Percentiles rank a stretch among this genome's conserved stretches.
Conservation (phyloP, 2,329 filamentous ascomycete genomes). For the Exophiala viscosa region DNA sequence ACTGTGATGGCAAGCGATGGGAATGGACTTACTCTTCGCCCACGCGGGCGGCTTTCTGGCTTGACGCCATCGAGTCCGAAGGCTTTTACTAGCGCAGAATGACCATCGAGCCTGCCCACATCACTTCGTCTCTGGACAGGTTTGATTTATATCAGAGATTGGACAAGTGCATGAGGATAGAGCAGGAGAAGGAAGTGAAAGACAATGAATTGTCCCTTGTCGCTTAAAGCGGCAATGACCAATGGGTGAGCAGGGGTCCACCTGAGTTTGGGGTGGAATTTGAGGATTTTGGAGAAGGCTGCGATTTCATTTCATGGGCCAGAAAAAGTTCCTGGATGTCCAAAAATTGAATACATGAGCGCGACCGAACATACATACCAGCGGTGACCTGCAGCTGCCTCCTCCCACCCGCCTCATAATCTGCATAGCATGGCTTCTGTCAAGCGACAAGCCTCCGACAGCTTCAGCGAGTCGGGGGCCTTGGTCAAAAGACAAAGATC, state of each 20-base stretch:
- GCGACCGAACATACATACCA: no score
- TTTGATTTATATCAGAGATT: neutral
- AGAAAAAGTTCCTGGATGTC: neutral
- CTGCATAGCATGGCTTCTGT: conserved; percentile 70
- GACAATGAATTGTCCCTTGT: no score
- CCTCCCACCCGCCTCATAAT: neutral
- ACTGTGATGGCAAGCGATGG: neutral
- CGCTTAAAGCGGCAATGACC: neutral
- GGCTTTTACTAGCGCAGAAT: neutral
- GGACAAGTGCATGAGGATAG: no score
- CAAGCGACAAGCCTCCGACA: conserved; percentile 84
- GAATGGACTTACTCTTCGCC: conserved; percentile 65
- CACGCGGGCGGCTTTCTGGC: conserved; percentile 63
- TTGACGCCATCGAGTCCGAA: conserved; percentile 21
- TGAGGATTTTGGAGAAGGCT: neutral
- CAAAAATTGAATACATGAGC: neutral
- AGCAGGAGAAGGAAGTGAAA: no score
- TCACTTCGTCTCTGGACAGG: neutral
- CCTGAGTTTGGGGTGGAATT: neutral
- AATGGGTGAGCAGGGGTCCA: neutral
- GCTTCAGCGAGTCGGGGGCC: conserved; percentile 73
- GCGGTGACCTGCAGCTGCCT: no score
- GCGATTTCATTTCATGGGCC: neutral
- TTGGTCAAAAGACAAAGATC: conserved; percentile 87
- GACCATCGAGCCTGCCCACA: conserved; percentile 2